phyloP scores from a whole-genome alignment of 306 rosid genomes.

The Echinosophora koreensis region DNA sequence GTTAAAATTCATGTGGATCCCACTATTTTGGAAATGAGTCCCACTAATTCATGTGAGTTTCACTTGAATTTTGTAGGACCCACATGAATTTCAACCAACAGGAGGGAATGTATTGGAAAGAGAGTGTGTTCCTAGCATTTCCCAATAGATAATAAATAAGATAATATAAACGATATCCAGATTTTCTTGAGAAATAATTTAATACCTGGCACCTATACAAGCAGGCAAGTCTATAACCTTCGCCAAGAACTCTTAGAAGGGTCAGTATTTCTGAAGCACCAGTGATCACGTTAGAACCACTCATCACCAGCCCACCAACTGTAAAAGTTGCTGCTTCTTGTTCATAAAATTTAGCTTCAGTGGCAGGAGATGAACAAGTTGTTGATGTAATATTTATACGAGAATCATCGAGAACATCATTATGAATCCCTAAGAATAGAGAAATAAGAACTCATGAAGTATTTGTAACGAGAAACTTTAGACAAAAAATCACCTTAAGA shows the following conservation, averaged over 20 bases:
- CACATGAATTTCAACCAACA: too few relatives aligned
- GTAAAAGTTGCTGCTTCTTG: conserved; percentile 59
- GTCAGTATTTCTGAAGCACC: conserved; percentile 81
- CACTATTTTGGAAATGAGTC: too few relatives aligned
- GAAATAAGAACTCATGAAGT: conserved; percentile 19
- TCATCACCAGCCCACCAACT: conserved; percentile 62
- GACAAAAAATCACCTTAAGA: conserved; percentile 15
- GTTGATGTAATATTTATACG: conserved; percentile 63
- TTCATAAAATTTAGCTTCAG: conserved; percentile 70
- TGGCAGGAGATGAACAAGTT: conserved; percentile 59
- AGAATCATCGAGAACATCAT: conserved; percentile 78
- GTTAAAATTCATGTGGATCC: too few relatives aligned
- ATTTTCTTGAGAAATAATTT: conserved; percentile 36
- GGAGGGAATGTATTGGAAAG: too few relatives aligned
- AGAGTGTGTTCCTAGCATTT: too few relatives aligned
- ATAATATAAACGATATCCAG: conserved; percentile 6
- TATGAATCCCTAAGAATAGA: conserved; percentile 67
- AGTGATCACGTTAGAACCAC: conserved; percentile 62
- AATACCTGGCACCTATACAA: conserved; percentile 91
- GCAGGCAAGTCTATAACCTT: conserved; percentile 92
- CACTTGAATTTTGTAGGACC: too few relatives aligned
- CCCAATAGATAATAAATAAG: neutral
- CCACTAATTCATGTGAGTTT: too few relatives aligned
- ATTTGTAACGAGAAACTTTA: conserved; percentile 26
- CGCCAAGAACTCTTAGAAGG: conserved; percentile 88